Conservation (phyloP, 768 basidiomycete species). For the Suillus discolor region DNA sequence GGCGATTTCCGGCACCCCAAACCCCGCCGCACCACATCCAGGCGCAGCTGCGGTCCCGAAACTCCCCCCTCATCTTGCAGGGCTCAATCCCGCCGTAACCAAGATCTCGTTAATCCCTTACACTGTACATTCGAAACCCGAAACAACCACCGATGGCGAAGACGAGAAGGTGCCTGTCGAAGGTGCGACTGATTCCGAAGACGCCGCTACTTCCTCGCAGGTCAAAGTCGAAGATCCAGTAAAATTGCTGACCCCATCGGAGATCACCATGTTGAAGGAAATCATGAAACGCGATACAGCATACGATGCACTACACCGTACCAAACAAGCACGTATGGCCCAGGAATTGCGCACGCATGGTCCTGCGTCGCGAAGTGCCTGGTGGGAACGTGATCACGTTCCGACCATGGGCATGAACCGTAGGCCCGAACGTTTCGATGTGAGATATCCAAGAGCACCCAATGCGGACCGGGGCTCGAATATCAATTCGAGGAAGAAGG, state of each 20-base stretch:
- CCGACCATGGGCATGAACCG: constrained; percentile 33
- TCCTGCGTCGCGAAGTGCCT: constrained; percentile 47
- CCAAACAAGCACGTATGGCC: constrained; percentile 53
- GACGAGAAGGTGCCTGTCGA: constrained; percentile 25
- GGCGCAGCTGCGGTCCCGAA: constrained; percentile 31
- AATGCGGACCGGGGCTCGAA: constrained; percentile 25
- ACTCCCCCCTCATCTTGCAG: constrained; percentile 35
- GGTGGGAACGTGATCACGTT: constrained; percentile 65
- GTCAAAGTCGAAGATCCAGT: constrained; percentile 28
- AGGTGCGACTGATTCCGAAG: constrained; percentile 22
- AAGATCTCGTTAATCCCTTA: constrained; percentile 32
- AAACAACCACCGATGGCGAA: constrained; percentile 23
- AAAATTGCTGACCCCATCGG: constrained; percentile 29
- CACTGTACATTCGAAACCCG: constrained; percentile 19
- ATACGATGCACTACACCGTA: constrained; percentile 51
- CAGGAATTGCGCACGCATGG: constrained; percentile 50
- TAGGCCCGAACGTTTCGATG: constrained; percentile 48
- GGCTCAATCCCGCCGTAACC: constrained; percentile 34
- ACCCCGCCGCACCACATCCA: constrained; percentile 26
- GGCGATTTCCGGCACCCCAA: constrained; percentile 16
- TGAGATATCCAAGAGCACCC: constrained; percentile 55
- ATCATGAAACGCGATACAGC: constrained; percentile 41
- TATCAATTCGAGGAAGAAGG: constrained; percentile 47
- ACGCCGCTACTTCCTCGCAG: constrained; percentile 6
- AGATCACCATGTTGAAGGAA: constrained; percentile 35